Evolutionary conservation across 2,329 filamentous ascomycete species (phyloP).

Genomic region (Periconia macrospinosa): DNA sequence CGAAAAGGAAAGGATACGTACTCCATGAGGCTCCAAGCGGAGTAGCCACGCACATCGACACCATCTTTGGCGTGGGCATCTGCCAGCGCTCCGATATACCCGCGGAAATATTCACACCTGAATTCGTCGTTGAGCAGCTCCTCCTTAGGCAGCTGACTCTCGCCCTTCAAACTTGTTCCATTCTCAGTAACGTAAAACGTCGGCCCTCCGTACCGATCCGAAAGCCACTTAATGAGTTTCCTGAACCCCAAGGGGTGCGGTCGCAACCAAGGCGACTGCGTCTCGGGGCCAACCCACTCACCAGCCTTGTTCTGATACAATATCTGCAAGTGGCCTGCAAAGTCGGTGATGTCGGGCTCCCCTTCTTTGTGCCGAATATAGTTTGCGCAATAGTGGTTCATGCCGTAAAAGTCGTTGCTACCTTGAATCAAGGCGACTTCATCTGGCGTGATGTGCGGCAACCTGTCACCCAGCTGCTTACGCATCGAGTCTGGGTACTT

Average conservation of each 20-base stretch:
- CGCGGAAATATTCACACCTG: constrained; percentile 75
- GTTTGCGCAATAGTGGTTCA: constrained; percentile 92
- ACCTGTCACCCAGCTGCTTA: constrained; percentile 74
- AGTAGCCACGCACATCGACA: constrained; percentile 78
- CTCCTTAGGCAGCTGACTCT: constrained; percentile 73
- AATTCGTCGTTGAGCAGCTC: constrained; percentile 80
- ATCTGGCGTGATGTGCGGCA: constrained; percentile 73
- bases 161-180: constrained; percentile 79
- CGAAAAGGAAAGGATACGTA: constrained; percentile 44
- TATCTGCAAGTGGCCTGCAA: constrained; percentile 74
- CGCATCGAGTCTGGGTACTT: constrained; percentile 83
- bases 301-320: constrained; percentile 72
- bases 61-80: constrained; percentile 71
- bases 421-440: constrained; percentile 75
- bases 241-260: constrained; percentile 77
- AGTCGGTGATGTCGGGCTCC: constrained; percentile 65
- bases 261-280: constrained; percentile 78
- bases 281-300: constrained; percentile 76
- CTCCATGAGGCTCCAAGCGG: constrained; percentile 88
- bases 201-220: constrained; percentile 73
- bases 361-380: constrained; percentile 75
- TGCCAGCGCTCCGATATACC: constrained; percentile 76
- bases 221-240: constrained; percentile 60
- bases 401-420: constrained; percentile 92
- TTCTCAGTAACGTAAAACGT: constrained; percentile 89